Conservation (phyloP, 2,329 filamentous ascomycete species). For the Alternaria gaisen region DNA sequence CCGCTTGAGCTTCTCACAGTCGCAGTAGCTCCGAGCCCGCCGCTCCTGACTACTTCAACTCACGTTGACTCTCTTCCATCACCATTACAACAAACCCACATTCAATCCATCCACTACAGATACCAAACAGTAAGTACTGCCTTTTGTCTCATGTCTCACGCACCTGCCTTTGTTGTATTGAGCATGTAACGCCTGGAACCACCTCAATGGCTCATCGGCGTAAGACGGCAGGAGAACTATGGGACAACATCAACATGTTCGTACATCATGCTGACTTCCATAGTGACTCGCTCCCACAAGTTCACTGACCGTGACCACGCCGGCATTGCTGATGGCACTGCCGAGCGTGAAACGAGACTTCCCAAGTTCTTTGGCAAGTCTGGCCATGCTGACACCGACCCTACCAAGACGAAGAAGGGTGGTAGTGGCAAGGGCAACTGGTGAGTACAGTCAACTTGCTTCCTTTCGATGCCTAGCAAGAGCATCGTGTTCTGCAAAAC, state of each 20-base stretch:
- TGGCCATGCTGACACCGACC: constrained; percentile 81
- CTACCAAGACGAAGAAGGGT: constrained; percentile 96
- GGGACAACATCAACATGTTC: constrained; percentile 1
- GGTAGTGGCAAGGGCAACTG: constrained; percentile 93
- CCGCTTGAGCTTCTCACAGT: constrained; percentile 30
- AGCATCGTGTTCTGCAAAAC: background rate
- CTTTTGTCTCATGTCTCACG: background rate
- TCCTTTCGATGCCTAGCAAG: background rate
- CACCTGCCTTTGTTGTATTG: constrained; percentile 11
- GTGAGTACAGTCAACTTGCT: constrained; percentile 62
- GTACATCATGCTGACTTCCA: constrained; percentile 20
- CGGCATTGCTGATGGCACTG: constrained; percentile 77
- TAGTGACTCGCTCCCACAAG: constrained; percentile 99
- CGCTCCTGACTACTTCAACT: constrained; percentile 42
- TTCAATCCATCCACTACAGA: constrained; percentile 16
- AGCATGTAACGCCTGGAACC: constrained; percentile 2
- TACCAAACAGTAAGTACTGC: constrained; percentile 44
- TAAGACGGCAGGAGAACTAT: background rate
- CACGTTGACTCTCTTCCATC: constrained; percentile 24
- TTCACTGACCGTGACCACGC: constrained; percentile 91
- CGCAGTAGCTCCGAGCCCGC: constrained; percentile 30
- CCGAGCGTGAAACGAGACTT: constrained; percentile 73
- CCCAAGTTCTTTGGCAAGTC: constrained; percentile 94
- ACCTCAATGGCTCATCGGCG: constrained; percentile 1
- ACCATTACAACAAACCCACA: constrained; percentile 17